Evolutionary conservation across 306 rosid species (phyloP).

Genomic region (Lagenaria siceraria): DNA sequence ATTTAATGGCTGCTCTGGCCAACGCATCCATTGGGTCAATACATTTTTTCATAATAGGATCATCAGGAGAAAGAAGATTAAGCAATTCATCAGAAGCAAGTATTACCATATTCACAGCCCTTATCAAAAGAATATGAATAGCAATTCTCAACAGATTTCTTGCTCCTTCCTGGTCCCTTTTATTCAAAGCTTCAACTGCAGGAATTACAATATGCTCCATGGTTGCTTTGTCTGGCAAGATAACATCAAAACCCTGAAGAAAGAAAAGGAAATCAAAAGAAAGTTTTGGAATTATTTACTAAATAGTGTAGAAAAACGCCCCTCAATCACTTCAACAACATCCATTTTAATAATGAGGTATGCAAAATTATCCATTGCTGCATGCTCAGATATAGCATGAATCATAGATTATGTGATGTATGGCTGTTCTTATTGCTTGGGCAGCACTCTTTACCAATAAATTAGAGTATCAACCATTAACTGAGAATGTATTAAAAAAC

Average conservation of each 20-base stretch:
- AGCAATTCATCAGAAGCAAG: slow-evolving; percentile 60
- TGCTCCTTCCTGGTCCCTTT: slow-evolving; percentile 77
- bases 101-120: slow-evolving; percentile 47
- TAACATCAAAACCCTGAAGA: slow-evolving; percentile 63
- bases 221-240: slow-evolving; percentile 62
- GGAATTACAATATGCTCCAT: slow-evolving; percentile 62
- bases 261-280: background rate
- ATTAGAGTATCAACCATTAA: background rate
- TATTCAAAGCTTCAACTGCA: slow-evolving; percentile 52
- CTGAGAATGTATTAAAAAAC: slow-evolving; percentile 11
- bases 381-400: background rate
- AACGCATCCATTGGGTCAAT: slow-evolving; percentile 32
- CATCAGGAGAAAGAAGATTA: slow-evolving; percentile 52
- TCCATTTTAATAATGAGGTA: too few relatives aligned
- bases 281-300: background rate
- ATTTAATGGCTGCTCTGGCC: slow-evolving; percentile 32
- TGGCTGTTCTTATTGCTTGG: too few relatives aligned
- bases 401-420: too few relatives aligned
- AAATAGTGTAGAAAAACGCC: background rate
- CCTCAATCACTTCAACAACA: background rate
- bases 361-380: background rate
- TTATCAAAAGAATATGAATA: slow-evolving; percentile 57
- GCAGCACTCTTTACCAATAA: too few relatives aligned
- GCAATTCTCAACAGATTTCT: slow-evolving; percentile 60
- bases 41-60: slow-evolving; percentile 34